Evolutionary conservation across 1,284 basidiomycete species (phyloP).

Genomic region (Earliella scabrosa): DNA sequence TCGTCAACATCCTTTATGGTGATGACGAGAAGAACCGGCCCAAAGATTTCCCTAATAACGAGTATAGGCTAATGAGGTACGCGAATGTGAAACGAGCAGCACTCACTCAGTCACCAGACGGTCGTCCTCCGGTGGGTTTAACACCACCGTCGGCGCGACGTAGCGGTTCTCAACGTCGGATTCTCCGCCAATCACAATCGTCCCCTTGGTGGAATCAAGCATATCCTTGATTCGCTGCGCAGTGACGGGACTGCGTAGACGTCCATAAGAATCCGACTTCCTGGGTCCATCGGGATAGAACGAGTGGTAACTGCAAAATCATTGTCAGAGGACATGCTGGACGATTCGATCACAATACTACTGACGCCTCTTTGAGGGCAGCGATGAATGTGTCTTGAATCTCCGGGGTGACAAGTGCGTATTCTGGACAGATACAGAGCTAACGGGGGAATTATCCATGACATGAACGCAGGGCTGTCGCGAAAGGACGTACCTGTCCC

Average conservation of each 20-base stretch:
- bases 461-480: neutral
- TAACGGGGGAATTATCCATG: neutral
- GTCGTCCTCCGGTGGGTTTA: slow-evolving; percentile 53
- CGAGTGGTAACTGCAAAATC: neutral
- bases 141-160: slow-evolving; percentile 53
- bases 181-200: neutral
- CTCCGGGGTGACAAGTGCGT: slow-evolving; percentile 69
- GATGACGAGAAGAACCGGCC: slow-evolving; percentile 67
- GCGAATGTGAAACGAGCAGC: too few relatives aligned
- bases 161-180: neutral
- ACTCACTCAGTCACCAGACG: slow-evolving; percentile 75
- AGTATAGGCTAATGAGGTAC: too few relatives aligned
- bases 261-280: neutral
- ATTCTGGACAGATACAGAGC: slow-evolving; percentile 35
- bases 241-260: neutral
- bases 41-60: slow-evolving; percentile 40
- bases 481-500: slow-evolving; percentile 50
- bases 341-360: too few relatives aligned
- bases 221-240: neutral
- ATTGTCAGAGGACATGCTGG: too few relatives aligned
- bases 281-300: neutral
- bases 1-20: slow-evolving; percentile 74
- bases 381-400: slow-evolving; percentile 66
- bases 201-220: neutral
- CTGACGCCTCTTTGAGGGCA: slow-evolving; percentile 64